Base-by-base conservation (phyloP, 2,329 filamentous ascomycete species). In the Aotearoamyces nothofagi region DNA sequence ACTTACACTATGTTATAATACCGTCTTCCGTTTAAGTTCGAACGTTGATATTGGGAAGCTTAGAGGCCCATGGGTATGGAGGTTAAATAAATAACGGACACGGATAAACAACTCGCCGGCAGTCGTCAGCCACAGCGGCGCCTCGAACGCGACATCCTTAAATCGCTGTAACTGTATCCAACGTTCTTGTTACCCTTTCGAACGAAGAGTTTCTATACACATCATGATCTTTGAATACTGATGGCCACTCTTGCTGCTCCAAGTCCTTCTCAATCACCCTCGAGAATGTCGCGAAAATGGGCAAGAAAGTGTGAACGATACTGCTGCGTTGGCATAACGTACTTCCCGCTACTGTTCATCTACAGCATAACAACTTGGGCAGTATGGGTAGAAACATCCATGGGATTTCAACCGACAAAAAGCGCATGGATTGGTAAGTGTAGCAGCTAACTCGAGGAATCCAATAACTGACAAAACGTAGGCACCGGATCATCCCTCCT, bases 281-380 rank as follows among this genome's bases (percentile, higher is more conserved):
- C 41, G 36, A 59, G 47, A 39, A 71, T 71, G 63, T 54, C 60
- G 48, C 66, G 66, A 43, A 41, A 38, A 38, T 79, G 70, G 61
- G 76, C 70, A 27, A 66, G 78, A 39, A 70, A 66, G 50, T 62
- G 80, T 44, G 86, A 94, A 63, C 78, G 84, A 27, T 76, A 70
- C 47, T 94, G 84, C 62, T 96, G 86, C 58, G 59, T 65, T 24
- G 69, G 73, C 35, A 64, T 78, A 30, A 80, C 72, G 15, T 93
- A 84, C 53, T 81, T 92, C 41, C 87, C 87, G n/a, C 63, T 96
- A 11, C 60, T 61, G 15, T 93, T 96, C 49, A 81, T 96, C 33
- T 94, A 93, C 47, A 68, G 78, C 32, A 54, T 94, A 40, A 87
- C 83, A n/a, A 78, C 78, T 8, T 98, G 90, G 90, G 86, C 83